phyloP scores from a whole-genome alignment of 768 basidiomycete genomes.

The Daedaleopsis sinensis region DNA sequence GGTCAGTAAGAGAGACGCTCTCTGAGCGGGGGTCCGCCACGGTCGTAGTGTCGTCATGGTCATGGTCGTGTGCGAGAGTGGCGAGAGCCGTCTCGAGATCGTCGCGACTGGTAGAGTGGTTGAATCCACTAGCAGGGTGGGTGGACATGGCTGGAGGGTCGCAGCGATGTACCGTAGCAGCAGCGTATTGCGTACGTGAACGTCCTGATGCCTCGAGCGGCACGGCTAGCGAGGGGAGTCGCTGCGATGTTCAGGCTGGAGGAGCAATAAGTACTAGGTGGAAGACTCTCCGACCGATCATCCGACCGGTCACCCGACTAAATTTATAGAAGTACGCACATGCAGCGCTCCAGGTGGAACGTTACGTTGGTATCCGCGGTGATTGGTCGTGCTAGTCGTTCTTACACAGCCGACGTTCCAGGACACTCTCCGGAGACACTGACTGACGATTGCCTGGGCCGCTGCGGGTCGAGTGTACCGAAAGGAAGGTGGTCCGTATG shows the following conservation, averaged over 20 bases:
- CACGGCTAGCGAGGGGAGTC: not conserved
- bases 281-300: not conserved
- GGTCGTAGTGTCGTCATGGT: constrained; percentile 9
- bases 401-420: too few species aligned
- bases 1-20: constrained; percentile 54
- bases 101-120: not conserved
- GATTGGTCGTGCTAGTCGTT: not conserved
- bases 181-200: not conserved
- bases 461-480: too few species aligned
- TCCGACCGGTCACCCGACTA: not conserved
- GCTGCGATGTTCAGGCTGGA: not conserved
- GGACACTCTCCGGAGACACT: too few species aligned
- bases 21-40: constrained; percentile 11
- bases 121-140: not conserved
- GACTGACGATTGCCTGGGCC: too few species aligned
- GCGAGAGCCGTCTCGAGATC: not conserved
- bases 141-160: not conserved
- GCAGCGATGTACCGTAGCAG: not conserved
- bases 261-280: too few species aligned
- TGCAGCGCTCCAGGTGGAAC: not conserved
- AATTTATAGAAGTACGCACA: not conserved
- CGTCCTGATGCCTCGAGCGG: not conserved
- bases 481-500: too few species aligned
- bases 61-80: not conserved
- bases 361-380: not conserved